Conservation (phyloP, 1,284 basidiomycete genomes). For the Pseudozyma tsukubaensis region DNA sequence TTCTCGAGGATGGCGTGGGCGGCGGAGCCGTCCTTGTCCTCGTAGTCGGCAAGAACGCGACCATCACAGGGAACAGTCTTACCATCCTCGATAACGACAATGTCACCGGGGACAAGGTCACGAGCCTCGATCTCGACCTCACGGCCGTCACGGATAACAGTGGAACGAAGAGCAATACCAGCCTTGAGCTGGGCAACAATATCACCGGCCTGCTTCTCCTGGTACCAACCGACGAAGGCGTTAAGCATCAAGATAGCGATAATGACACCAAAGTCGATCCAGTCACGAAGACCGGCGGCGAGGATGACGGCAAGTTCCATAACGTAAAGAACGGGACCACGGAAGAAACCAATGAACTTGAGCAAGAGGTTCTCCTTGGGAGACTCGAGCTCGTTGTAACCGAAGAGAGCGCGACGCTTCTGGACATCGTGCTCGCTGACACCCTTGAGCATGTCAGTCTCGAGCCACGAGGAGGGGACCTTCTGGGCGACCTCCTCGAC, state of each 20-base stretch:
- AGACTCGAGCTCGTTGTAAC: slow-evolving; percentile 70
- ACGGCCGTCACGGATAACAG: slow-evolving; percentile 71
- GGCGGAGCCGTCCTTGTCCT: slow-evolving; percentile 67
- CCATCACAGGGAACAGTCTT: slow-evolving; percentile 73
- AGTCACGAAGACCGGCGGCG: slow-evolving; percentile 70
- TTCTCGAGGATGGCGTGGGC: slow-evolving; percentile 66
- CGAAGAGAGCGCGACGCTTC: slow-evolving; percentile 66
- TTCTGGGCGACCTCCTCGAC: slow-evolving; percentile 64
- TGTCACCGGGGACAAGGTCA: slow-evolving; percentile 74
- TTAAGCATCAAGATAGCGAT: slow-evolving; percentile 70
- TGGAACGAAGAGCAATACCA: slow-evolving; percentile 73
- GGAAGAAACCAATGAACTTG: slow-evolving; percentile 71
- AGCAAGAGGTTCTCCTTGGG: slow-evolving; percentile 71
- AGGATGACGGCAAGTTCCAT: slow-evolving; percentile 70
- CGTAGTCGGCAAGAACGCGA: slow-evolving; percentile 72
- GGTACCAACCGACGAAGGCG: slow-evolving; percentile 74
- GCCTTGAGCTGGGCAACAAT: slow-evolving; percentile 74
- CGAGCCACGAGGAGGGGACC: slow-evolving; percentile 69
- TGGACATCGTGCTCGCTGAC: slow-evolving; percentile 70
- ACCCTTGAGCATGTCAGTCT: slow-evolving; percentile 72
- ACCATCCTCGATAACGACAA: slow-evolving; percentile 72
- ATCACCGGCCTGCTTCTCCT: slow-evolving; percentile 73
- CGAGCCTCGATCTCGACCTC: slow-evolving; percentile 73
- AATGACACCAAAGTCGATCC: slow-evolving; percentile 74
- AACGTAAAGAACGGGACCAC: slow-evolving; percentile 70